phyloP scores from a whole-genome alignment of 2,329 filamentous ascomycete species.

The Myriosclerotinia scirpicola region DNA sequence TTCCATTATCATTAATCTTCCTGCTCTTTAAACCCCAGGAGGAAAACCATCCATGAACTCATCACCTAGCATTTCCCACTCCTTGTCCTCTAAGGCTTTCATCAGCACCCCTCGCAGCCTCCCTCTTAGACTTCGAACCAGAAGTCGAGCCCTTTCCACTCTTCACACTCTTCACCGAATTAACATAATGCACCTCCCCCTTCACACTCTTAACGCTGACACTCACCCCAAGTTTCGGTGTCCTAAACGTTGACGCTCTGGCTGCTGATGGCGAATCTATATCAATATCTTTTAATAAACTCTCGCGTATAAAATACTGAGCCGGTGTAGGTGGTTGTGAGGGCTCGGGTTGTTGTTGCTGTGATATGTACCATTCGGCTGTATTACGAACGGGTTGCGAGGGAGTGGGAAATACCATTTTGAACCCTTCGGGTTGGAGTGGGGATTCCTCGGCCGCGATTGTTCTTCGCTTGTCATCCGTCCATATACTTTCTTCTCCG shows the following conservation, averaged over 20 bases:
- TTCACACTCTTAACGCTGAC: neutral
- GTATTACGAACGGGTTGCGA: constrained; percentile 26
- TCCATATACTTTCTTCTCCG: constrained; percentile 36
- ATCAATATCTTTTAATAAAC: neutral
- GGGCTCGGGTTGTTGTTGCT: constrained; percentile 4
- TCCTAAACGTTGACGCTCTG: neutral
- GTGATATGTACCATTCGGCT: constrained; percentile 29
- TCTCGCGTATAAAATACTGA: neutral
- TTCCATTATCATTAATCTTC: neutral
- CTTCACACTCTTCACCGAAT: too few species aligned
- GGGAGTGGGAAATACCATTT: constrained; percentile 27
- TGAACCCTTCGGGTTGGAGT: constrained; percentile 6
- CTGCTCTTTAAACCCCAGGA: neutral
- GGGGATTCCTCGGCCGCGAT: constrained; percentile 13
- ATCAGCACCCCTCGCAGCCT: neutral
- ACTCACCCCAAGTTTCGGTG: constrained; percentile 24
- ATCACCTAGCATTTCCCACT: too few species aligned
- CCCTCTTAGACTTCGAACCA: too few species aligned
- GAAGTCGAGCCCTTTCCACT: too few species aligned
- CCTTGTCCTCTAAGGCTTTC: too few species aligned
- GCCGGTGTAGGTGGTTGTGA: neutral
- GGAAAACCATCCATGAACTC: too few species aligned
- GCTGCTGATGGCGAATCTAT: neutral
- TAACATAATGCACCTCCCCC: neutral
- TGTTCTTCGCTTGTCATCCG: constrained; percentile 32